These are phyloP conservation scores for Phytophthora gonapodyides DNA, from an alignment of 352 stramenopile genomes.

Conservation along the genomic window DNA sequence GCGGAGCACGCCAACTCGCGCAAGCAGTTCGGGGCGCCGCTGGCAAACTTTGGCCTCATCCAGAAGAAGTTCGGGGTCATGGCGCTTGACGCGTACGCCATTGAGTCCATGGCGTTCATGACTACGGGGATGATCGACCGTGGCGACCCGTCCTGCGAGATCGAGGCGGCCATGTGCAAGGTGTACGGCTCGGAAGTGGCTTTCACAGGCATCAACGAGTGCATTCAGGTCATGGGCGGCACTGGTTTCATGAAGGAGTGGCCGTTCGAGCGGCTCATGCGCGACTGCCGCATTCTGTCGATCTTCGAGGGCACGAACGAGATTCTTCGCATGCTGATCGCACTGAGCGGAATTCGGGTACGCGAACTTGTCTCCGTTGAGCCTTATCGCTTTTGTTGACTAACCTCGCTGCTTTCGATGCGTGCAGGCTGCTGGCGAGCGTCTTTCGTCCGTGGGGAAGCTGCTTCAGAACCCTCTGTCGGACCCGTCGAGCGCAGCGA, in stretches of 20 bases:
- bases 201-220: conserved; percentile 87
- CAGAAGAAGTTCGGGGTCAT: conserved; percentile 91
- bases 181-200: conserved; percentile 87
- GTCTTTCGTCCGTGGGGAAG: conserved; percentile 75
- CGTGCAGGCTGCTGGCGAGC: conserved; percentile 72
- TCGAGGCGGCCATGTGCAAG: conserved; percentile 90
- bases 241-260: conserved; percentile 93
- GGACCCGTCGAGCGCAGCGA: conserved; percentile 64
- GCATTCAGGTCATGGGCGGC: conserved; percentile 89
- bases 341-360: conserved; percentile 82
- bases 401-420: conserved; percentile 13
- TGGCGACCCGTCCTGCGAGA: conserved; percentile 83
- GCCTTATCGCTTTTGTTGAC: conserved; percentile 11
- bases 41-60: conserved; percentile 83
- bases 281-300: conserved; percentile 89
- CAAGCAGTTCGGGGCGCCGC: conserved; percentile 79
- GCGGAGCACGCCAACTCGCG: conserved; percentile 78
- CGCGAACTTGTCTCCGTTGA: conserved; percentile 18
- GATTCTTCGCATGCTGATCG: conserved; percentile 93
- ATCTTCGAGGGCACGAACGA: conserved; percentile 94
- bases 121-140: conserved; percentile 90
- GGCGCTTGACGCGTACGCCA: conserved; percentile 80
- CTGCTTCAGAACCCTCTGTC: conserved; percentile 86
- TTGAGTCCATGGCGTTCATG: conserved; percentile 91
- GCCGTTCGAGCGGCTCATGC: conserved; percentile 91